Evolutionary conservation across 345 rosid genomes (phyloP).

Genomic region (Xanthoceras sorbifolium): DNA sequence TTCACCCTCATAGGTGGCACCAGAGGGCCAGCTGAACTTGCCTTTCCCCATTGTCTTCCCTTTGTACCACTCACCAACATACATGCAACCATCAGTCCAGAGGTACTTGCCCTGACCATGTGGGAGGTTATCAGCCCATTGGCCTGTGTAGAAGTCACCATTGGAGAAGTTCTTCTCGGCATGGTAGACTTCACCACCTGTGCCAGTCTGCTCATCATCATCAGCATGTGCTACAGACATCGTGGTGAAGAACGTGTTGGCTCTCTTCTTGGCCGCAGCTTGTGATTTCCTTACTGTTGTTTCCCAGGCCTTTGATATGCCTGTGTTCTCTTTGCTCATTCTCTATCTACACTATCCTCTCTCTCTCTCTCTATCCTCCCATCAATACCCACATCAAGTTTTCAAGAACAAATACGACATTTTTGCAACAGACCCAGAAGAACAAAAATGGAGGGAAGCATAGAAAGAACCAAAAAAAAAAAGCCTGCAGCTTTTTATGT

Average conservation of each 20-base stretch:
- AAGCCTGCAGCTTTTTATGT: neutral
- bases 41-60: constrained; percentile 85
- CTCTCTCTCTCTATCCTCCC: constrained; percentile 23
- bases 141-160: constrained; percentile 91
- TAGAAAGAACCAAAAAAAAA: neutral
- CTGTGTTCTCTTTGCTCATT: constrained; percentile 44
- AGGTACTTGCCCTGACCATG: constrained; percentile 84
- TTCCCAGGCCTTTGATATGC: constrained; percentile 46
- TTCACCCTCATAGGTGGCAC: constrained; percentile 95
- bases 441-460: constrained; percentile 13
- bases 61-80: constrained; percentile 79
- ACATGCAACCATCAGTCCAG: constrained; percentile 96
- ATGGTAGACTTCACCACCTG: constrained; percentile 45
- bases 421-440: constrained; percentile 9
- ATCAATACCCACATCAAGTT: constrained; percentile 25
- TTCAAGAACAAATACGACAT: constrained; percentile 22
- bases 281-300: constrained; percentile 38
- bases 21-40: constrained; percentile 88
- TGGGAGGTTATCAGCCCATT: constrained; percentile 67
- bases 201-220: constrained; percentile 64
- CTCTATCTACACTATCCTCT: constrained; percentile 21
- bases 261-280: constrained; percentile 45
- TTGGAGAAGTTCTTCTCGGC: constrained; percentile 59
- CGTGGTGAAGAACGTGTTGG: constrained; percentile 35
- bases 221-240: constrained; percentile 94